phyloP scores from a whole-genome alignment of 768 basidiomycete genomes.

The Serendipita sp. region DNA sequence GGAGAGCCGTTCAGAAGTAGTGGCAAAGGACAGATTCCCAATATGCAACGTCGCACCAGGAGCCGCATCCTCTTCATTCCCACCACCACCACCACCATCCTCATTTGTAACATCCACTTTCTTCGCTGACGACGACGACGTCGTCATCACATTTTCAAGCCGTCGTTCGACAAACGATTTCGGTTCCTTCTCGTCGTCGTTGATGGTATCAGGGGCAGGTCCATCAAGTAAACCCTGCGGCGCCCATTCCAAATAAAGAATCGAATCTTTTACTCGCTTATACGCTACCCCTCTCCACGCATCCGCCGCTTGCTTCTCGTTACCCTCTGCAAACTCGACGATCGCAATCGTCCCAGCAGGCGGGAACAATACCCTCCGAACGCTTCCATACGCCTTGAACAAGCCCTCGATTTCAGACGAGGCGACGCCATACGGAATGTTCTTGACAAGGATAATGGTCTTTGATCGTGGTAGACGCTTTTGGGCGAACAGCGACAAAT shows the following conservation, averaged over 20 bases:
- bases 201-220: conserved; percentile 14
- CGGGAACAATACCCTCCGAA: conserved; percentile 63
- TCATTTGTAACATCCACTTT: conserved; percentile 20
- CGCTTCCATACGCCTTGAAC: conserved; percentile 58
- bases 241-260: conserved; percentile 87
- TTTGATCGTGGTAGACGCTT: conserved; percentile 36
- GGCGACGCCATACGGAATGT: conserved; percentile 85
- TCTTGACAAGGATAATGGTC: conserved; percentile 83
- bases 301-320: conserved; percentile 40
- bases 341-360: conserved; percentile 89
- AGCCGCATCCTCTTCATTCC: conserved; percentile 22
- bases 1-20: conserved; percentile 55
- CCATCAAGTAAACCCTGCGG: conserved; percentile 67
- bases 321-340: conserved; percentile 63
- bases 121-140: conserved; percentile 26
- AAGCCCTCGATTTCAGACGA: conserved; percentile 58
- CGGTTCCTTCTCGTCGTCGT: conserved; percentile 6
- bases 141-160: conserved; percentile 14
- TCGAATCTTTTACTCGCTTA: conserved; percentile 69
- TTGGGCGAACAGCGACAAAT: conserved; percentile 38
- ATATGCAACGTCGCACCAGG: conserved; percentile 77
- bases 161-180: background rate
- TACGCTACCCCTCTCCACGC: conserved; percentile 79
- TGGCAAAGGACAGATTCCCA: conserved; percentile 93
- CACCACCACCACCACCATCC: conserved; percentile 13